Evolutionary conservation across 805 yeast species (phyloP), one percentile per base, ranked within the genome.

Genomic region (Sugiyamaella mastotermitis): DNA sequence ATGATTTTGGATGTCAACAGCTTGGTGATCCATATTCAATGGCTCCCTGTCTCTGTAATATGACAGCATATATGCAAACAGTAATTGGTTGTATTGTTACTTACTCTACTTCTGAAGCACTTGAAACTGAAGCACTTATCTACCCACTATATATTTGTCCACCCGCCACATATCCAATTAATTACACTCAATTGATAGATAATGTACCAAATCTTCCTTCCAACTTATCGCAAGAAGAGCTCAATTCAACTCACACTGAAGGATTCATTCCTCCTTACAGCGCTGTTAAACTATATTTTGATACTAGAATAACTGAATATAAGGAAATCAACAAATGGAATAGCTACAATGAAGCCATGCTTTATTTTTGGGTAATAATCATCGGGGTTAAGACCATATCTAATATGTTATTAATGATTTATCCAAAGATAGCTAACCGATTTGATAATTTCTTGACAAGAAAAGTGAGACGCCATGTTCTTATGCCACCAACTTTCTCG

Each of bases 101-200:
- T 10, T 29, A 36, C 14, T 33, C 41, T 15, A 13, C 28, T 9
- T 21, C 16, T n/a, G 37, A 24, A 18, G 27, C 16, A 14, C 19
- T 31, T 13, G 13, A 27, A 13, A 23, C 17, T 6, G 21, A 15
- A 8, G 41, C 37, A n/a, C 18, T 15, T 15, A 8, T 10, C n/a
- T 33, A 18, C 18, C 25, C 26, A 11, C 19, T 20, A 8, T 24
- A 33, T 26, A 24, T 81, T 56, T 83, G 84, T 21, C 38, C 20
- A 8, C 27, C 31, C 3, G 23, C 21, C 3, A 21, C n/a, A n/a
- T 36, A 36, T 30, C 13, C 18, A 2, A 26, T 26, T 15, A 25
- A 26, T 14, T n/a, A 25, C 14, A 10, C 31, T 14, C 22, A 35
- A 3, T 25, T 35, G 14, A 24, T 35, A 4, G 38, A 17, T 8